Conservation (phyloP, 1,284 basidiomycete species). For the Ceratobasidium sp. region DNA sequence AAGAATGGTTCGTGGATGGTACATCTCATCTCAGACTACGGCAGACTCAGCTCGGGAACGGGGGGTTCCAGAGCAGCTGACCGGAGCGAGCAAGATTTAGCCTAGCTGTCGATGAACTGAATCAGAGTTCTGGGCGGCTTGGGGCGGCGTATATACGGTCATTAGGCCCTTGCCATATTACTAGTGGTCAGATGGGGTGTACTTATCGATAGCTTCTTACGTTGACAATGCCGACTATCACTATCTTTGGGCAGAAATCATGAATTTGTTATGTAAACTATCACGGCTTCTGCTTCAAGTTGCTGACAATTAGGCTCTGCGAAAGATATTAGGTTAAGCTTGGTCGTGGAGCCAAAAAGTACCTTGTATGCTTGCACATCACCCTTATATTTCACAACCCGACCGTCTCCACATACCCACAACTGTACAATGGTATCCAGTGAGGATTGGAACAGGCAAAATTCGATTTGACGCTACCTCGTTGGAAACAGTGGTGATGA, state of each 20-base stretch:
- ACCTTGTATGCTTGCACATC: conserved; percentile 94
- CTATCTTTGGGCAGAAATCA: not conserved
- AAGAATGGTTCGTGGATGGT: conserved; percentile 21
- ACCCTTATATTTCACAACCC: conserved; percentile 84
- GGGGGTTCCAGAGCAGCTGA: conserved; percentile 24
- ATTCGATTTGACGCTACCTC: conserved; percentile 59
- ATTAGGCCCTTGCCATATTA: too few relatives aligned
- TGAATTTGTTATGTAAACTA: not conserved
- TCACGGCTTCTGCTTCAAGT: conserved; percentile 63
- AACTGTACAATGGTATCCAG: conserved; percentile 55
- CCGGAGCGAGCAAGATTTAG: conserved; percentile 2
- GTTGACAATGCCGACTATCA: not conserved
- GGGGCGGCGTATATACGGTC: not conserved
- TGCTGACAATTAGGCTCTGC: conserved; percentile 79
- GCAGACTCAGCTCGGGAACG: conserved; percentile 17
- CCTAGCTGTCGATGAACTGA: not conserved
- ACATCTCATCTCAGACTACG: conserved; percentile 11
- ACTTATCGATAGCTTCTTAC: not conserved
- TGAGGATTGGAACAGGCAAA: conserved; percentile 42
- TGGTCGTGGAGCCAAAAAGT: conserved; percentile 44
- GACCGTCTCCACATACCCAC: conserved; percentile 90
- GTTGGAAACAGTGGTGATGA: conserved; percentile 83
- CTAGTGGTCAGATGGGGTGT: not conserved
- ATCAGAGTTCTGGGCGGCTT: not conserved
- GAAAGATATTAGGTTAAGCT: conserved; percentile 36